Evolutionary conservation across 495 filamentous ascomycete genomes (phyloP).

Genomic region (Aspergillus avenaceus): DNA sequence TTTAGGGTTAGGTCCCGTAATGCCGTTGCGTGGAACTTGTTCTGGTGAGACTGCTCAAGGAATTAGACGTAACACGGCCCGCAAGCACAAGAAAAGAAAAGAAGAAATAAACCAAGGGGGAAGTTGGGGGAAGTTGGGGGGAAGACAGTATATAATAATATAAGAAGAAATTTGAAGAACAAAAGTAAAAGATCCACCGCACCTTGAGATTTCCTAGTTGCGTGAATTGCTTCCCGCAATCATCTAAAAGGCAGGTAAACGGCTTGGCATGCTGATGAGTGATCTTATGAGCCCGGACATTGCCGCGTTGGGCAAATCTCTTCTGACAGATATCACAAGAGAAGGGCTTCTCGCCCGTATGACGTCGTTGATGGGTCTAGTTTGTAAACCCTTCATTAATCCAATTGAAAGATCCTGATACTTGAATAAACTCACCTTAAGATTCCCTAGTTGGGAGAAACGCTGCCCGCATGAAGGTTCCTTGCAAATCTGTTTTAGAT

Average conservation of each 20-base stretch:
- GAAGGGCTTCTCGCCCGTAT: constrained; percentile 87
- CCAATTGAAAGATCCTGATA: background rate
- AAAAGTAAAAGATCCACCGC: constrained; percentile 10
- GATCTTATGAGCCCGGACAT: constrained; percentile 81
- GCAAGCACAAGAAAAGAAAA: no score
- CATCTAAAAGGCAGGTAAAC: constrained; percentile 75
- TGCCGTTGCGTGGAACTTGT: constrained; percentile 78
- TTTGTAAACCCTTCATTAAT: background rate
- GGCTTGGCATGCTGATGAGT: constrained; percentile 75
- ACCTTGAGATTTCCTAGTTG: constrained; percentile 90
- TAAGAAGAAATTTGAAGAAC: no score
- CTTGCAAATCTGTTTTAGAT: constrained; percentile 58
- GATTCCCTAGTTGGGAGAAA: constrained; percentile 85
- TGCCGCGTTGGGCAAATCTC: constrained; percentile 78
- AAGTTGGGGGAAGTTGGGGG: no score
- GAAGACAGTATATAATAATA: no score
- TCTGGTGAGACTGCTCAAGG: constrained; percentile 74
- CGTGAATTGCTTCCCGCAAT: constrained; percentile 81
- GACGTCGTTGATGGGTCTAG: constrained; percentile 79
- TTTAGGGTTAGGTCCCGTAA: constrained; percentile 67
- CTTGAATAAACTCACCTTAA: constrained; percentile 58
- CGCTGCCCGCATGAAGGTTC: constrained; percentile 71
- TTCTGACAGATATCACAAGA: constrained; percentile 78
- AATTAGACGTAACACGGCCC: constrained; percentile 1
- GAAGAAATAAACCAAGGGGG: no score